A percentile compares a stretch with the other conserved stretches of the same genome.
Evolutionary conservation across 257 asterid genomes (phyloP).

Genomic region (Datura wrightii): DNA sequence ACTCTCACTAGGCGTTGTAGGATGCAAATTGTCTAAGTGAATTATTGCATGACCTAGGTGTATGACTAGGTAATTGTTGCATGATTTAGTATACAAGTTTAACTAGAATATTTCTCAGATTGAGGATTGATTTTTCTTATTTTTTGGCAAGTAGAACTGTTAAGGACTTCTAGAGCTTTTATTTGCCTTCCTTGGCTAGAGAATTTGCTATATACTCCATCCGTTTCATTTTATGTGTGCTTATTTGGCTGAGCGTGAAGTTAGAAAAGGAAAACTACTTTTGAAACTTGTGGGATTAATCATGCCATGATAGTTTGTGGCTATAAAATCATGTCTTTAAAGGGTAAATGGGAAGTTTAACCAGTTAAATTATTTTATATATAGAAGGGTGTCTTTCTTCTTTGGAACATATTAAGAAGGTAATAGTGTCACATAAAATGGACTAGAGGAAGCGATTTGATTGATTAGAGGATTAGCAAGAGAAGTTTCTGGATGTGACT

Average conservation of each 20-base stretch:
- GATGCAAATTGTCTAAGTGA: not conserved
- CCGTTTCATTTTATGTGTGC: no score
- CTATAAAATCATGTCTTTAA: conserved; percentile 5
- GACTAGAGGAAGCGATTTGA: not conserved
- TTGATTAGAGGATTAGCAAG: not conserved
- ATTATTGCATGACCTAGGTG: conserved; percentile 1
- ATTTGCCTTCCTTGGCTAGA: not conserved
- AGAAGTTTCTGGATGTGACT: no score
- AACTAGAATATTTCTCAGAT: not conserved
- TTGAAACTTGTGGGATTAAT: not conserved
- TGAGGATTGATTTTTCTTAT: not conserved
- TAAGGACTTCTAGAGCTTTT: not conserved
- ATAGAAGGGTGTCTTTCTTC: not conserved
- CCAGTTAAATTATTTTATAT: not conserved
- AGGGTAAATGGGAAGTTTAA: not conserved
- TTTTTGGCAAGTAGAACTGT: not conserved
- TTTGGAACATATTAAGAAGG: conserved; percentile 24
- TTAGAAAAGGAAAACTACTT: not conserved
- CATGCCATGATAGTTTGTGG: not conserved
- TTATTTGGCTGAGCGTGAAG: not conserved
- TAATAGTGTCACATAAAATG: not conserved
- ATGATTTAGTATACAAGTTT: not conserved
- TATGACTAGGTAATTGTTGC: conserved; percentile 20
- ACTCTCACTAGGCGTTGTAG: no score
- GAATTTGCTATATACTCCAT: no score